Conservation (phyloP, 2,329 filamentous ascomycete genomes). For the Fusarium mundagurra region DNA sequence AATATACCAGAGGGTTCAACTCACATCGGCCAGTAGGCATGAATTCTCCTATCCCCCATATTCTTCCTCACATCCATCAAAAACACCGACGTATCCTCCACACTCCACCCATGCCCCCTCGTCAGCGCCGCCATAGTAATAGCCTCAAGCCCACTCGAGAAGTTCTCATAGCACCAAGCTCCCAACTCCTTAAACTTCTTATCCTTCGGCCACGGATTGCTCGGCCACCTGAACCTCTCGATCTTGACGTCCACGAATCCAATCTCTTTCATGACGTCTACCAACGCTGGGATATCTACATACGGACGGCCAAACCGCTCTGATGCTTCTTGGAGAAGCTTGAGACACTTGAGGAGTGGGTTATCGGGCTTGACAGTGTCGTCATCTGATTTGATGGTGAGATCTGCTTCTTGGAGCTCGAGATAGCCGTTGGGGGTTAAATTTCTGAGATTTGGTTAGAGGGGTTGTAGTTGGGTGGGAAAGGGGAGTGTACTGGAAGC, state of each 20-base stretch:
- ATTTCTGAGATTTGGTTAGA: not conserved
- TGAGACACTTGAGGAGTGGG: not conserved
- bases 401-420: not conserved
- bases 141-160: not conserved
- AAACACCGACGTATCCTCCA: not conserved
- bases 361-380: not conserved
- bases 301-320: not conserved
- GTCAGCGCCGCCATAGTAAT: not conserved
- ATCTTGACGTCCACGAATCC: not conserved
- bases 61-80: not conserved
- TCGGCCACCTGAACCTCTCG: not conserved
- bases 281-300: not conserved
- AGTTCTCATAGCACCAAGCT: not conserved
- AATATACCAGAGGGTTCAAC: rapidly evolving
- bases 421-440: not conserved
- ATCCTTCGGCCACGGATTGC: not conserved
- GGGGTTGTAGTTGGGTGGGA: rapidly evolving
- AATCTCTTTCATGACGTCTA: not conserved
- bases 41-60: not conserved
- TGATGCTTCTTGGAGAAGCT: not conserved
- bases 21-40: not conserved
- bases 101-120: not conserved
- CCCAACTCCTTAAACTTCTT: not conserved
- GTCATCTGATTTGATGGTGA: not conserved
- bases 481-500: not conserved